Evolutionary conservation across 345 rosid genomes (phyloP), one percentile per base, ranked within the genome.

Genomic region (Melaleuca alternifolia): DNA sequence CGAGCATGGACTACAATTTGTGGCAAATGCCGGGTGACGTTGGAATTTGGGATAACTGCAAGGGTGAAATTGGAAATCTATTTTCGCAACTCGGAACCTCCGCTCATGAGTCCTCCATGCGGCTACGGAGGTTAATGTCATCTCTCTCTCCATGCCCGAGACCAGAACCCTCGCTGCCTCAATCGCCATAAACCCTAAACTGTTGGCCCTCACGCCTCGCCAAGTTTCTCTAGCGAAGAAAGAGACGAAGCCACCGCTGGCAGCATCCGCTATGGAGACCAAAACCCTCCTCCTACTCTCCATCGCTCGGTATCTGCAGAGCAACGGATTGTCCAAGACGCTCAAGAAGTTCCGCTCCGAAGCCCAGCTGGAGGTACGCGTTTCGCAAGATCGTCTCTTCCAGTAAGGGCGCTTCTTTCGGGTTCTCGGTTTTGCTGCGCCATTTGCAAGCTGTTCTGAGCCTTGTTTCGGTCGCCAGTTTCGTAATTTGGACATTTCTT

Each of bases 271-370:
- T 30, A 85, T 92, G 9, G 91, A 92, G 51, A 91, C 88, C 86
- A 93, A 88, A 82, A 26, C 83, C 85, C 87, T 91, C 56, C 90
- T 96, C 20, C 89, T 93, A 18, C 91, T 75, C 30, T 93, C 98
- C 71, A 33, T 95, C 7, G 97, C 96, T 88, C 90, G 84, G 37
- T 95, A 89, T 87, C 91, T 96, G 77, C 89, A 92, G 16, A 91
- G 91, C 84, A 89, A 59, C 84, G 95, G 96, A 65, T 93, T 96
- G 87, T 89, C 94, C 83, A 94, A 93, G 87, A 91, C 98, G 62
- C 91, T 95, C 83, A 95, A 95, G 91, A 96, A 95, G 90, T 87
- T 97, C 75, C 92, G 88, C 12, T 89, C 93, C 18, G 96, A 94
- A 91, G 93, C 98, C 30, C 86, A 90, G 85, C 51, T 94, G 88